Percentiles rank a stretch among this genome's conserved stretches.
Evolutionary conservation across 495 filamentous ascomycete species (phyloP).

Genomic region (Podospora fimiseda): DNA sequence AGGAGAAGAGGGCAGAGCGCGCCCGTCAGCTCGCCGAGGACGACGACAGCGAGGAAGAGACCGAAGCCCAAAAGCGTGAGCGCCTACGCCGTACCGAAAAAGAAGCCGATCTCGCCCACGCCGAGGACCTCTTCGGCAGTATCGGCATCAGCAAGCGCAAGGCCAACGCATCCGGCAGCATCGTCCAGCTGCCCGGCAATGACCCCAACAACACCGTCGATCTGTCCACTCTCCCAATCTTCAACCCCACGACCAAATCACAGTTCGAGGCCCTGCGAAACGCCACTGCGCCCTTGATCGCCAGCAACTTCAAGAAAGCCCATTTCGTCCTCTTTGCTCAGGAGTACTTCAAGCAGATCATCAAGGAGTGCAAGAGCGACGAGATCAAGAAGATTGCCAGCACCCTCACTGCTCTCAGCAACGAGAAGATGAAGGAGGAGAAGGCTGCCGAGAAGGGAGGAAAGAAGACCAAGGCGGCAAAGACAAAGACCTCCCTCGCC

Average conservation of each 20-base stretch:
- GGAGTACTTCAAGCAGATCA: slow-evolving; percentile 81
- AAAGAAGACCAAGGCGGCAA: slow-evolving; percentile 93
- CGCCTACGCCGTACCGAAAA: slow-evolving; percentile 72
- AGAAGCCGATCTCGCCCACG: slow-evolving; percentile 84
- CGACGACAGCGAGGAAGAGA: slow-evolving; percentile 60
- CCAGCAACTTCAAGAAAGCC: slow-evolving; percentile 71
- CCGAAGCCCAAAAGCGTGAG: slow-evolving; percentile 62
- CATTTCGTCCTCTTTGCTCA: slow-evolving; percentile 85
- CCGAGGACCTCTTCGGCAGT: slow-evolving; percentile 80
- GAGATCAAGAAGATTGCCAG: slow-evolving; percentile 94
- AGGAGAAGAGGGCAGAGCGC: slow-evolving; percentile 57
- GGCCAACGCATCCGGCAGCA: slow-evolving; percentile 47
- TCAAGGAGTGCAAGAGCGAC: slow-evolving; percentile 78
- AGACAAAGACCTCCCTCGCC: slow-evolving; percentile 82
- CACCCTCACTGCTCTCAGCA: slow-evolving; percentile 73
- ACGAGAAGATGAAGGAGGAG: slow-evolving; percentile 99
- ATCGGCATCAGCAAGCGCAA: slow-evolving; percentile 69
- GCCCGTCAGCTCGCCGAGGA: slow-evolving; percentile 44
- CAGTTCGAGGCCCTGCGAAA: slow-evolving; percentile 74
- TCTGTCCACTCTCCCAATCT: slow-evolving; percentile 68
- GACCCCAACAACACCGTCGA: slow-evolving; percentile 77
- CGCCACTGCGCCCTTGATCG: slow-evolving; percentile 67
- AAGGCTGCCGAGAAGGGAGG: slow-evolving; percentile 87
- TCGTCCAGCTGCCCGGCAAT: slow-evolving; percentile 58
- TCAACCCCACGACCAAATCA: slow-evolving; percentile 81